phyloP scores from a whole-genome alignment of 73 alveolate genomes.

The Paramecium octaurelia region DNA sequence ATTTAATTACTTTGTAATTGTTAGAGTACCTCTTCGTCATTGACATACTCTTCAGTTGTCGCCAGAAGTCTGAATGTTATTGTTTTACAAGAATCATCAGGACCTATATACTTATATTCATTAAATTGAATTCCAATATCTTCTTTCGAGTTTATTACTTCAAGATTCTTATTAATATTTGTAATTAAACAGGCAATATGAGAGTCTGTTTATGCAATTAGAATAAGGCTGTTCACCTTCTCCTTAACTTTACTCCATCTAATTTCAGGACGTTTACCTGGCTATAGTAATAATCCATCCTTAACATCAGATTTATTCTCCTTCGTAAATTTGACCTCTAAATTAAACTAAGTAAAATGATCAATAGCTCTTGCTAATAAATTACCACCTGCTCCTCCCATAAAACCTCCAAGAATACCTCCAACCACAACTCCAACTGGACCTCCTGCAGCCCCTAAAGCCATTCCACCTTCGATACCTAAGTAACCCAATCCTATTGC shows the following conservation, averaged over 20 bases:
- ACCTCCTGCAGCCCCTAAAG: background rate
- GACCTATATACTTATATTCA: background rate
- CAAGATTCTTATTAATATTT: background rate
- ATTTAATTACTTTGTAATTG: background rate
- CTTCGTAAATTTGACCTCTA: background rate
- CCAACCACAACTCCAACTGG: background rate
- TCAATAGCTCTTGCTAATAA: background rate
- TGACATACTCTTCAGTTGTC: background rate
- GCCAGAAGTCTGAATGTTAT: background rate
- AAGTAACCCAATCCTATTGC: background rate
- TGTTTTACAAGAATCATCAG: background rate
- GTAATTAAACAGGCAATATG: background rate
- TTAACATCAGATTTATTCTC: background rate
- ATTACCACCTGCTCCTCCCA: background rate
- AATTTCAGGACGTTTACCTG: too few relatives aligned
- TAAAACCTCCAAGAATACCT: background rate
- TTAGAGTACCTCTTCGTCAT: background rate
- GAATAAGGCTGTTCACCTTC: too few relatives aligned
- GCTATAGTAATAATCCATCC: background rate
- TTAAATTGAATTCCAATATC: background rate
- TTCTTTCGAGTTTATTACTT: background rate
- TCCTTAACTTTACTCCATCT: too few relatives aligned
- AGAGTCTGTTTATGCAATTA: too few relatives aligned
- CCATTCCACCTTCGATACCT: background rate
- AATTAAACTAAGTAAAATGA: background rate